Conservation (phyloP, 148 eudicot species). For the Spergularia marina region DNA sequence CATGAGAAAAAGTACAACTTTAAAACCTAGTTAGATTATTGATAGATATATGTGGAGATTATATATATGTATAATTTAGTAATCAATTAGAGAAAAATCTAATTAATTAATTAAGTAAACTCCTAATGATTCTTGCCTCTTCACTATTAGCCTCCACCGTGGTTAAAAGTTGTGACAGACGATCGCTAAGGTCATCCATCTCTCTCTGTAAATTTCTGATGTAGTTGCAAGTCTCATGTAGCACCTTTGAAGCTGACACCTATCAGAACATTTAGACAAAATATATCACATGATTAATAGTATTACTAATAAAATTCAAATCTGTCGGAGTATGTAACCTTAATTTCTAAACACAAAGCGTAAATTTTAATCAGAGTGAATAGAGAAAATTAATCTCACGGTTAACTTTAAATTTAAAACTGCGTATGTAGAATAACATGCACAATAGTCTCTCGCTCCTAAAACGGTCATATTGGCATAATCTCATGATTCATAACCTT, state of each 20-base stretch:
- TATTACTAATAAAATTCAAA: no score
- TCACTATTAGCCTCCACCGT: constrained; percentile 61
- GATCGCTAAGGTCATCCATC: constrained; percentile 74
- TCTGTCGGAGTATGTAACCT: no score
- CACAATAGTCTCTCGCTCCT: no score
- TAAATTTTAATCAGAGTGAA: no score
- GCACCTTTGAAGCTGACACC: constrained; percentile 64
- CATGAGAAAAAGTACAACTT: neutral
- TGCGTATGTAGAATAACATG: no score
- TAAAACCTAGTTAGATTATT: constrained; percentile 18
- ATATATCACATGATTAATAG: neutral
- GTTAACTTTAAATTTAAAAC: no score
- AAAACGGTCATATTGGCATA: no score
- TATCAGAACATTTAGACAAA: no score
- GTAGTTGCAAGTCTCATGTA: constrained; percentile 73
- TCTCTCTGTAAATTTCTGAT: constrained; percentile 52
- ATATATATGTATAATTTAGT: neutral
- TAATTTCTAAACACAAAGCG: no score
- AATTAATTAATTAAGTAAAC: constrained; percentile 40
- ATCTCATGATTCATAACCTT: no score
- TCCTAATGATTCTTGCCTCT: constrained; percentile 65
- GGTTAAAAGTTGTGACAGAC: constrained; percentile 56
- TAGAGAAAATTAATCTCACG: no score
- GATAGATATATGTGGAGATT: neutral
- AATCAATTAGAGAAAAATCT: neutral